Base-by-base conservation (phyloP, 2,329 filamentous ascomycete species). In the Magnaporthiopsis rhizophila region DNA sequence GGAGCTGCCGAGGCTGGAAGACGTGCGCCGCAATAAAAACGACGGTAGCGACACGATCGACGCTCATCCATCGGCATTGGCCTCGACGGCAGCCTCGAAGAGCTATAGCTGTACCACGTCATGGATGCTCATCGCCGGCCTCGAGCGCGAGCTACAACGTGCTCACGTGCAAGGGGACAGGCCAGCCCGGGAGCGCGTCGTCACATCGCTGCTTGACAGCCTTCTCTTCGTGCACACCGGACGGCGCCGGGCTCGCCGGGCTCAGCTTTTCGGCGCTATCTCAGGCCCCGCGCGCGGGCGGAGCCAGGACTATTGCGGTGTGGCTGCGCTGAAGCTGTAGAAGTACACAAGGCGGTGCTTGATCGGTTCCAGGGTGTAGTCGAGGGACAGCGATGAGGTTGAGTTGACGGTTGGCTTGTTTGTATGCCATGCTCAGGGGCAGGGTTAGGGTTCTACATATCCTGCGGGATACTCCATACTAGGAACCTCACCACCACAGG, bases 91-190 rank as follows among this genome's bases (percentile, higher is more conserved):
- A 67, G 74, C 0, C 77, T 79, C 67, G 79, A 81, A 63, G 79
- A 81, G 15, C 71, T 5, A 5, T 5, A 30, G 28, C 28, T 75
- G 24, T 76, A 76, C 64, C 78, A 81, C 63, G 60, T 69, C 2
- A 68, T 74, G 28, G 77, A 73, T n/a, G n/a, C n/a, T n/a, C 12
- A 68, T 69, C 15, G 66, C 74, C 0, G 74, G 73, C 0, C 65
- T 80, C 1, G 72, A 73, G 26, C 74, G 79, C 0, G 79, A 5
- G 79, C 2, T 79, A 72, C 68, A 80, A 81, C 63, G 72, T 74
- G 36, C 72, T 81, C 12, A 76, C 76, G 0, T 82, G 79, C 66
- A 79, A 82, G 59, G 80, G 80, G 0, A 80, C 79, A 0, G 79
- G 79, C 0, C 79, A 82, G 66, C 72, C 74, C 3, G 79, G 78